A percentile compares a stretch with the other conserved stretches of the same genome.
phyloP scores from a whole-genome alignment of 345 rosid species.

The Eucalyptus virginea region DNA sequence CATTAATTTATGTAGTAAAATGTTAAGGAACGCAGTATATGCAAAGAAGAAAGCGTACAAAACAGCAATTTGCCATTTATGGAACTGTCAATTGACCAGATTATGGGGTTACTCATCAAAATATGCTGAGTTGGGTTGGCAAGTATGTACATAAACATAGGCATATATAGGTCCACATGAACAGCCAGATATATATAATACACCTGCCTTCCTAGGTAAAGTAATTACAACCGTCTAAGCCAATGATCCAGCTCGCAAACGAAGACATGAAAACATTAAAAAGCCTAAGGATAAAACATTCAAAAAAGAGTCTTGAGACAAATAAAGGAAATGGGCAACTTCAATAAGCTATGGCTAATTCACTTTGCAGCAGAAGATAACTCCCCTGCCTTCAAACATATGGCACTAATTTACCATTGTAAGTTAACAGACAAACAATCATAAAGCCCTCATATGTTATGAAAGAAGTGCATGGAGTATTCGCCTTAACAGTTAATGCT shows the following conservation, averaged over 20 bases:
- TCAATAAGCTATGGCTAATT: not conserved
- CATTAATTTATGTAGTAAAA: fast-evolving
- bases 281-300: not conserved
- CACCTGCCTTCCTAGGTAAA: not conserved
- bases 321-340: not conserved
- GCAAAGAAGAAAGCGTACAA: fast-evolving
- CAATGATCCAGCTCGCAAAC: not conserved
- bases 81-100: not conserved
- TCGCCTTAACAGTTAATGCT: not conserved
- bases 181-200: not conserved
- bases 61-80: not conserved
- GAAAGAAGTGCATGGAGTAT: not conserved
- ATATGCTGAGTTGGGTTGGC: not conserved
- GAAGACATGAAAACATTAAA: not conserved
- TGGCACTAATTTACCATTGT: not conserved
- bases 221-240: not conserved
- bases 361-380: not conserved
- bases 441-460: not conserved
- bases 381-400: not conserved
- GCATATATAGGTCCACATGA: fast-evolving
- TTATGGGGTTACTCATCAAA: not conserved
- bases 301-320: fast-evolving
- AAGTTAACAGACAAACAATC: not conserved
- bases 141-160: not conserved
- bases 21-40: not conserved